A percentile compares a stretch with the other conserved stretches of the same genome.
phyloP scores from a whole-genome alignment of 1,284 basidiomycete species.

The Ceratobasidium sp. region DNA sequence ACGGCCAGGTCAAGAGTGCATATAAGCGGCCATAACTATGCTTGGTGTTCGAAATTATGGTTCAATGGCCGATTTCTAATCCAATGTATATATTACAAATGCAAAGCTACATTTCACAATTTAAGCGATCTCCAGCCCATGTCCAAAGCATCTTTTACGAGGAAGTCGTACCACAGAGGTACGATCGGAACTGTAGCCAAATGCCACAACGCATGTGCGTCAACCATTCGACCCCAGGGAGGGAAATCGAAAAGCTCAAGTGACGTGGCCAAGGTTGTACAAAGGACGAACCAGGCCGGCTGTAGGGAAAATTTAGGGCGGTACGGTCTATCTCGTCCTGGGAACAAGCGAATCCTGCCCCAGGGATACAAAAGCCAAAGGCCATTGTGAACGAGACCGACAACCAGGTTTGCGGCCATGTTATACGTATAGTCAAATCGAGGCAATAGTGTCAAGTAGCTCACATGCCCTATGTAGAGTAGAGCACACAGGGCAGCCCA shows the following conservation, averaged over 20 bases:
- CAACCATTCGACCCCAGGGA: slow-evolving; percentile 76
- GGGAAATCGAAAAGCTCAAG: slow-evolving; percentile 95
- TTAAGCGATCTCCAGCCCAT: slow-evolving; percentile 40
- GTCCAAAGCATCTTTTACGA: slow-evolving; percentile 72
- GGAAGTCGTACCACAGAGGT: slow-evolving; percentile 83
- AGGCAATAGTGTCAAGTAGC: slow-evolving; percentile 77
- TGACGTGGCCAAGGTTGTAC: slow-evolving; percentile 78
- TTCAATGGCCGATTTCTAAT: not conserved
- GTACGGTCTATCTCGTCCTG: slow-evolving; percentile 49
- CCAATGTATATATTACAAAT: not conserved
- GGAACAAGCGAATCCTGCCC: slow-evolving; percentile 44
- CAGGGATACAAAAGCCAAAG: slow-evolving; percentile 82
- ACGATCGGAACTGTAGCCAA: slow-evolving; percentile 82
- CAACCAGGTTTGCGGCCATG: slow-evolving; percentile 80
- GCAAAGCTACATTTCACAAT: not conserved
- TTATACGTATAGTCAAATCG: slow-evolving; percentile 97
- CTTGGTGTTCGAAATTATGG: not conserved
- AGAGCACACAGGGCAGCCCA: slow-evolving; percentile 60
- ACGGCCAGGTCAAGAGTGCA: slow-evolving; percentile 12
- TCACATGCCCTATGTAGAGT: slow-evolving; percentile 70
- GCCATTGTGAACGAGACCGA: slow-evolving; percentile 73
- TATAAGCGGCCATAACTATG: slow-evolving; percentile 19
- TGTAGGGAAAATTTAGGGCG: slow-evolving; percentile 61
- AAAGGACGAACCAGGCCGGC: slow-evolving; percentile 66
- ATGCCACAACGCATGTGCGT: slow-evolving; percentile 97